Conservation (phyloP, 1,284 basidiomycete species). For the Lignosus rhinocerotis region DNA sequence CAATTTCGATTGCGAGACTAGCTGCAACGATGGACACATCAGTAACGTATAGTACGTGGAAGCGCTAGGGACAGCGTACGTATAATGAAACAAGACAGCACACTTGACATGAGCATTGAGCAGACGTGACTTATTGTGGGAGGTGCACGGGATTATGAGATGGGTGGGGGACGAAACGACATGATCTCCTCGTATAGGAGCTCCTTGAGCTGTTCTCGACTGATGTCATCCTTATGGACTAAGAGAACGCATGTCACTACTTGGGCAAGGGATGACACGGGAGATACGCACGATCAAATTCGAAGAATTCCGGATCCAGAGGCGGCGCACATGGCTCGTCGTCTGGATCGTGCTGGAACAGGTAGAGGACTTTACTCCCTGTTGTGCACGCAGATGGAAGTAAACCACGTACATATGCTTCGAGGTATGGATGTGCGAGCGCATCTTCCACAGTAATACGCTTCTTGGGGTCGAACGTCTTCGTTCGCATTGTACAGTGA, state of each 20-base stretch:
- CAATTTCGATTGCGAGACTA: not conserved
- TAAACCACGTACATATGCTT: conserved; percentile 71
- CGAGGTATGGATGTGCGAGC: conserved; percentile 88
- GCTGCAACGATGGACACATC: not conserved
- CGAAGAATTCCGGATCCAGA: conserved; percentile 89
- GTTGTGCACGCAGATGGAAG: conserved; percentile 9
- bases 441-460: conserved; percentile 91
- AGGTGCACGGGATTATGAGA: conserved; percentile 38
- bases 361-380: not conserved
- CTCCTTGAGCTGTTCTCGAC: conserved; percentile 77
- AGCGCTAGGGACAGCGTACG: conserved; percentile 2
- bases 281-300: conserved; percentile 70
- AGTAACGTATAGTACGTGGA: not conserved
- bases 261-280: not conserved
- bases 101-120: conserved; percentile 6
- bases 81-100: conserved; percentile 21
- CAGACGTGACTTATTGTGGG: not conserved
- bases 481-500: not conserved
- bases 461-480: conserved; percentile 93
- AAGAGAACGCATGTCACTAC: not conserved
- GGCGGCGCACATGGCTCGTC: conserved; percentile 92
- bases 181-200: conserved; percentile 74
- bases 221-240: conserved; percentile 94
- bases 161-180: conserved; percentile 71
- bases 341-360: conserved; percentile 78